phyloP scores from a whole-genome alignment of 257 asterid species.

The Catharanthus roseus region DNA sequence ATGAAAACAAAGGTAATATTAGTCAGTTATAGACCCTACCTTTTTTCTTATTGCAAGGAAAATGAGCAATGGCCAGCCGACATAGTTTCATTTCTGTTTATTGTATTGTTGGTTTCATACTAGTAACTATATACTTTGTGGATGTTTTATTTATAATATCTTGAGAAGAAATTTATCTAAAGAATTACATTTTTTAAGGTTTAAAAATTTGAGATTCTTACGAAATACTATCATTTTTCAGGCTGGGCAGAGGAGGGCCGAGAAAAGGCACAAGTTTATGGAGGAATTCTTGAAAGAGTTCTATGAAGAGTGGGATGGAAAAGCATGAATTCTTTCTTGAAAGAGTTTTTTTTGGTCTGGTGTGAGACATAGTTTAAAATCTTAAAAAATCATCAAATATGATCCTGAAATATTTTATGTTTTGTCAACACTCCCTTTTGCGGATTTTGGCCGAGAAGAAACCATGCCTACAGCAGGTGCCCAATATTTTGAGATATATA shows the following conservation, averaged over 20 bases:
- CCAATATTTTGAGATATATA: too few species aligned
- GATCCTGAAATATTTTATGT: too few species aligned
- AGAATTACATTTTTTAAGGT: neutral
- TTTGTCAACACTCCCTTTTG: too few species aligned
- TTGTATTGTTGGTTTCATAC: neutral
- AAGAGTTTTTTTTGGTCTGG: too few species aligned
- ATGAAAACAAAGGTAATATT: slow-evolving; percentile 74
- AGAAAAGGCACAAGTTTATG: slow-evolving; percentile 84
- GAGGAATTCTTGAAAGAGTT: slow-evolving; percentile 75
- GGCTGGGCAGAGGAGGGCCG: slow-evolving; percentile 87
- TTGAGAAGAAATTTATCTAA: neutral
- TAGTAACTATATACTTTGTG: neutral
- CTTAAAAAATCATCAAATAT: too few species aligned
- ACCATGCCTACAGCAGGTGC: too few species aligned
- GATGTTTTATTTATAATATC: neutral
- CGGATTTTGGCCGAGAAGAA: too few species aligned
- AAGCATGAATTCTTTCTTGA: slow-evolving; percentile 66
- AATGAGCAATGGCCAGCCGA: neutral
- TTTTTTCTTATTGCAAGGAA: neutral
- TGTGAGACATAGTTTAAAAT: too few species aligned
- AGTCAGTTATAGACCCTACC: neutral
- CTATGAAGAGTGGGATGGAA: slow-evolving; percentile 85
- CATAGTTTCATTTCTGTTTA: neutral
- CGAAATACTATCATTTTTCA: slow-evolving; percentile 25
- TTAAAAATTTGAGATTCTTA: slow-evolving; percentile 3